These are phyloP conservation scores for Kodamaea restingae DNA, from an alignment of 805 yeast species.

Conservation along the genomic window DNA sequence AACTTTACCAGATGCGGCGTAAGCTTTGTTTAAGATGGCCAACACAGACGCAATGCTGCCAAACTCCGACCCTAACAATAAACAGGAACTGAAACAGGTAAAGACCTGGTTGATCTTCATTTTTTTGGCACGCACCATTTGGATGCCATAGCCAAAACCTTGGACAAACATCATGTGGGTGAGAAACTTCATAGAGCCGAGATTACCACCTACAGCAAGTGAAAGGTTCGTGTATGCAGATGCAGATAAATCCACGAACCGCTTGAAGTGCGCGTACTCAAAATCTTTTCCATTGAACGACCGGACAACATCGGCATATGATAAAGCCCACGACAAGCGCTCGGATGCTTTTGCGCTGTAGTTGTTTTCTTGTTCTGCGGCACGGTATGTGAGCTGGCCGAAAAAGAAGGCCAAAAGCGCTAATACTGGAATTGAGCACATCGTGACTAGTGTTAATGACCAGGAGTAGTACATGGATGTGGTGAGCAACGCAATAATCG, in stretches of 20 bases:
- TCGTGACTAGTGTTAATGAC: conserved; percentile 75
- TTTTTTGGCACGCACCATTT: conserved; percentile 50
- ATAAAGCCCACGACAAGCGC: conserved; percentile 65
- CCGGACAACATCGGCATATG: conserved; percentile 57
- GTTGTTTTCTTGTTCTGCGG: conserved; percentile 54
- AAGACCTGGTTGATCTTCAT: conserved; percentile 61
- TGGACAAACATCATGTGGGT: conserved; percentile 78
- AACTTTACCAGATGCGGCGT: conserved; percentile 58
- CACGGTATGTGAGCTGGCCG: conserved; percentile 47
- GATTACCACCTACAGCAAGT: conserved; percentile 51
- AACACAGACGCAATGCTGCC: conserved; percentile 53
- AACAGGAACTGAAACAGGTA: conserved; percentile 79
- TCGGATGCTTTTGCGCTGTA: conserved; percentile 54
- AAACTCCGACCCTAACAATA: conserved; percentile 63
- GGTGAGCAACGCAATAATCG: conserved; percentile 51
- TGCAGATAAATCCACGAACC: conserved; percentile 34
- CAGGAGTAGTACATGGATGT: conserved; percentile 78
- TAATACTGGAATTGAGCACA: conserved; percentile 72
- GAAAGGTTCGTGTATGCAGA: conserved; percentile 39
- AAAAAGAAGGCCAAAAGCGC: conserved; percentile 44
- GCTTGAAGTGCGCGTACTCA: conserved; percentile 47
- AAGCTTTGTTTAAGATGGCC: conserved; percentile 64
- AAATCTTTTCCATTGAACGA: conserved; percentile 50
- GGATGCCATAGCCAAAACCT: conserved; percentile 88
- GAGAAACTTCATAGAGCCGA: conserved; percentile 52